Evolutionary conservation across 129 eudicot genomes (phyloP), one percentile per base, ranked within the genome.

Genomic region (Logfia minima): DNA sequence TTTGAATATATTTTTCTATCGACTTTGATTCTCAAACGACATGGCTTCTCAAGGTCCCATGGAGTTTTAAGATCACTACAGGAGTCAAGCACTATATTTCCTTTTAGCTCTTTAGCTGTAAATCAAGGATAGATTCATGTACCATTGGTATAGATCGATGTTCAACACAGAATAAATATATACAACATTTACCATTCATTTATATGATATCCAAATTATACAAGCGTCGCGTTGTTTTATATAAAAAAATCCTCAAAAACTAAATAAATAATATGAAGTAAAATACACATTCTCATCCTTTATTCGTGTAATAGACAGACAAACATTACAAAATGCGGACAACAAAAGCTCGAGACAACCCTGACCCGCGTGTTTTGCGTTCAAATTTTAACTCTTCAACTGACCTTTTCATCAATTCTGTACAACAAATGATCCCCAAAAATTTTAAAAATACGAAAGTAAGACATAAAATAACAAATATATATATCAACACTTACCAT

Each of bases 251-350:
- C 71, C 72, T 68, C 17, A 39, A 8, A 32, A 68, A 8, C 72
- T 68, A 21, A 37, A 68, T n/a, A 68, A 37, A 39, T 34, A 28
- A 66, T 24, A 37, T 35, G 72, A 68, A 19, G 4, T 22, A 72
- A 75, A 34, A 77, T 34, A 67, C 34, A 68, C 34, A 66, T 66
- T 66, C 74, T 77, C 80, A 77, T 66, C 22, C 55, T 66, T 77
- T 77, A 77, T 77, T 77, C 66, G 5, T 67, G 67, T 53, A 67
- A 23, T 31, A 45, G 18, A 48, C 55, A 45, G 72, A 66, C 34
- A 74, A 77, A 67, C 24, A 66, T 34, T 77, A 67, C 41, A 58
- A 66, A 22, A 22, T 74, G 29, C 29, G 34, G 58, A 77, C 51
- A 53, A 31, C 79, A 76, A 76, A 76, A 51, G 64, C 64, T n/a